Conservation (phyloP, 805 yeast species). For the Candida lessepsii region DNA sequence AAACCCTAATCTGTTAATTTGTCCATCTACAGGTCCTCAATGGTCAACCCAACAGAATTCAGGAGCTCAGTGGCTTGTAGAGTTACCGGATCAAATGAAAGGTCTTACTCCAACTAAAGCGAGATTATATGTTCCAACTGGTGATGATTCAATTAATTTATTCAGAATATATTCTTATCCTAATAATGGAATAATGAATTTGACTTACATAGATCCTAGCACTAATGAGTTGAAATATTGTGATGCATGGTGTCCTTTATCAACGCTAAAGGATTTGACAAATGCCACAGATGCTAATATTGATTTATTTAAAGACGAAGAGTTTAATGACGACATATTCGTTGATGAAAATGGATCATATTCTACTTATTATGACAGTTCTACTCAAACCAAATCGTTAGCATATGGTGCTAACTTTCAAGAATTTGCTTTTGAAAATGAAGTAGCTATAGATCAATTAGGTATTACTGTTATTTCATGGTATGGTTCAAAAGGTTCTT, state of each 20-base stretch:
- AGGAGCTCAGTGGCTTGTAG: slow-evolving; percentile 66
- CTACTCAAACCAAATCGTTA: slow-evolving; percentile 32
- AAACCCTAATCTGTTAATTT: slow-evolving; percentile 42
- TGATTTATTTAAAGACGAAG: slow-evolving; percentile 22
- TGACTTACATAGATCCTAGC: slow-evolving; percentile 77
- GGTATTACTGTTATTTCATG: slow-evolving; percentile 63
- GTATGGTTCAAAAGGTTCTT: slow-evolving; percentile 67
- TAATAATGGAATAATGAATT: slow-evolving; percentile 84
- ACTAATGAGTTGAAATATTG: slow-evolving; percentile 60
- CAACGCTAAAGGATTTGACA: slow-evolving; percentile 36
- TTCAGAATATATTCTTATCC: slow-evolving; percentile 80
- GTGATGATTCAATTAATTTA: slow-evolving; percentile 49
- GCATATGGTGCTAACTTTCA: slow-evolving; percentile 56
- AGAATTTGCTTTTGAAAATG: slow-evolving; percentile 79
- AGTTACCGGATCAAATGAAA: slow-evolving; percentile 49
- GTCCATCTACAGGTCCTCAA: slow-evolving; percentile 49
- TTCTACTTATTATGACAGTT: slow-evolving; percentile 33
- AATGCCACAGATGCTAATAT: slow-evolving; percentile 23
- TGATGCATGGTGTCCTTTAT: slow-evolving; percentile 87
- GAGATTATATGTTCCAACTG: slow-evolving; percentile 63
- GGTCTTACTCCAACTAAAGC: slow-evolving; percentile 66
- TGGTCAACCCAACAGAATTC: slow-evolving; percentile 54
- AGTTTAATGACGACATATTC: slow-evolving; percentile 26
- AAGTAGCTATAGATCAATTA: slow-evolving; percentile 57
- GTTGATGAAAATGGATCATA: slow-evolving; percentile 35